A percentile compares a stretch with the other conserved stretches of the same genome.
Evolutionary conservation across 2,329 filamentous ascomycete species (phyloP).

Genomic region (Chaetomiaceae sp.): DNA sequence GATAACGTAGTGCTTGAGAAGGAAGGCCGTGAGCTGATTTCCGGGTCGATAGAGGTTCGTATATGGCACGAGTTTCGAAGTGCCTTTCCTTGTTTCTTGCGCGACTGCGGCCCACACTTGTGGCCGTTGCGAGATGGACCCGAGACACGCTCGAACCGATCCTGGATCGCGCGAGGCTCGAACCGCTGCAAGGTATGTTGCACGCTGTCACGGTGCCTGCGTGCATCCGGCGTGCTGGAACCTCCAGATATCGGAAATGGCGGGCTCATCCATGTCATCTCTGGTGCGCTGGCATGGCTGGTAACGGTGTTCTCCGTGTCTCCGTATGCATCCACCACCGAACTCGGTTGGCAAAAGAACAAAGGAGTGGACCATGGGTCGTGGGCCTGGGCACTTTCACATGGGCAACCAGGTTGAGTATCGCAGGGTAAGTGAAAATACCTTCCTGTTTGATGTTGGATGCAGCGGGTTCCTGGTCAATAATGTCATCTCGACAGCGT

Average conservation of each 20-base stretch:
- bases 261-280: neutral
- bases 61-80: no score
- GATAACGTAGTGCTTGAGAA: no score
- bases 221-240: neutral
- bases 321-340: no score
- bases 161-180: neutral
- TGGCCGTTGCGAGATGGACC: neutral
- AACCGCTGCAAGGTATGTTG: slow-evolving; percentile 3
- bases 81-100: no score
- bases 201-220: neutral
- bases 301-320: neutral
- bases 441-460: slow-evolving; percentile 4
- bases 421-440: neutral
- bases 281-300: neutral
- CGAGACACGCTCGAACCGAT: neutral
- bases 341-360: neutral
- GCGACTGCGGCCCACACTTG: neutral
- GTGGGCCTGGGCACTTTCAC: neutral
- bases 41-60: no score
- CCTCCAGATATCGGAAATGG: neutral
- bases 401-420: slow-evolving; percentile 1
- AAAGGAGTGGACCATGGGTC: neutral
- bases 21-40: no score
- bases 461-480: neutral
- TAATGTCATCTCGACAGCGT: neutral